Base-by-base conservation (phyloP, 306 rosid genomes). In the Sechiopsis laciniata region DNA sequence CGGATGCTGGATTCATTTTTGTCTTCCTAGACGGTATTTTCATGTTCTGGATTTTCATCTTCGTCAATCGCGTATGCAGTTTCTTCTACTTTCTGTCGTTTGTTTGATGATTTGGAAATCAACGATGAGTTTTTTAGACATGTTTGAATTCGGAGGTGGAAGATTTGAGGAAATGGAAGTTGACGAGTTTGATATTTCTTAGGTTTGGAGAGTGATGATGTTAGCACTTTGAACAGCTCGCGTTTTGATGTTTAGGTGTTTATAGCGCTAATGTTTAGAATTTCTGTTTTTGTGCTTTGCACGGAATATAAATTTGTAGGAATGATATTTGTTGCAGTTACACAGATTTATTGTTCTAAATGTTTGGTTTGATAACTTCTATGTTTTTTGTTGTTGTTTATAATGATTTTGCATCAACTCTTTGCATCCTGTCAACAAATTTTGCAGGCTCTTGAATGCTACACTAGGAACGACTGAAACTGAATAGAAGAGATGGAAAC, bases 401-500 rank as follows among this genome's bases (percentile, higher is more conserved):
- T 32, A 40, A 29, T 37, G 13, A 69, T 21, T 69, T 22, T 69
- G 57, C 57, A 67, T 67, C 10, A 67, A 67, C 72, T 67, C 17
- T 19, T 21, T 45, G 42, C 17, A 50, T 69, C 11, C 0, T 69
- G 35, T 24, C 74, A 26, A 52, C 29, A 20, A 8, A 22, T 70
- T 70, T 24, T 52, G 59, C 74, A 70, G 74, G 60, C 46, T 70
- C 60, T 70, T 51, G 74, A 70, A 26, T 50, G 74, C 37, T 70
- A 26, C 53, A 72, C 75, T 35, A 37, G 51, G n/a, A 12, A 21
- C 11, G 64, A 15, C 60, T 55, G 32, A 15, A 16, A n/a, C 71
- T 64, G 26, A 56, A 42, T 71, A 75, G 71, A 76, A 62, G 78
- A 61, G 50, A 78, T 61, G 69, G 55, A 75, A 63, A 74, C 71